These are phyloP conservation scores for Leonotis leonurus DNA, from an alignment of 257 asterid species.

Conservation along the genomic window DNA sequence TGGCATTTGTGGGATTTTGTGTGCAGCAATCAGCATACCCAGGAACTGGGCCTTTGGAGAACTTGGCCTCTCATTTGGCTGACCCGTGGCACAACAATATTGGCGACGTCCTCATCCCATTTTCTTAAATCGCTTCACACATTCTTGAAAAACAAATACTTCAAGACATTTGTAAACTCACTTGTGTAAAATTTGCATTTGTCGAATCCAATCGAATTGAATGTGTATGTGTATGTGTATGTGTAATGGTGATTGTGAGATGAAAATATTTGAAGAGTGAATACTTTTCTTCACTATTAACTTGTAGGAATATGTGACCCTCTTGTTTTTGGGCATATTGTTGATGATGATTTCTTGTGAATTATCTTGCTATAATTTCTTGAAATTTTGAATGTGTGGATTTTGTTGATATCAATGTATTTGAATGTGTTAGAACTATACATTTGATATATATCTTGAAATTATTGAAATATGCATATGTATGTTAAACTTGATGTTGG, in stretches of 20 bases:
- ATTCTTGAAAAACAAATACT: not conserved
- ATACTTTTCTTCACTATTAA: no score
- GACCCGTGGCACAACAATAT: slow-evolving; percentile 99
- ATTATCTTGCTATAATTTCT: no score
- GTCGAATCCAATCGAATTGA: not conserved
- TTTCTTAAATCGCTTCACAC: not conserved
- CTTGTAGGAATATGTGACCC: no score
- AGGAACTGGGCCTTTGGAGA: slow-evolving; percentile 95
- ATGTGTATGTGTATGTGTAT: not conserved
- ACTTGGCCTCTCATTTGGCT: slow-evolving; percentile 81
- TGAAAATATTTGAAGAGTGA: not conserved
- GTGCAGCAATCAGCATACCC: slow-evolving; percentile 91
- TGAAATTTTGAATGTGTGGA: no score
- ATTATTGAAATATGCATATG: no score
- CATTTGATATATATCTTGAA: no score
- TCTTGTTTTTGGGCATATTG: no score
- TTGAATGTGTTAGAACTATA: no score
- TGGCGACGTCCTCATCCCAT: slow-evolving; percentile 68
- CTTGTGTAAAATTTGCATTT: no score
- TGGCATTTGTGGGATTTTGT: slow-evolving; percentile 82
- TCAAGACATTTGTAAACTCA: not conserved
- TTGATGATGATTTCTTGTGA: no score
- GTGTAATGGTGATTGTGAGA: not conserved
- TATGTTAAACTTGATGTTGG: no score
- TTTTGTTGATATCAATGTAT: no score